These are phyloP conservation scores for Teunomyces cretensis DNA, from an alignment of 805 yeast species.

Conservation along the genomic window DNA sequence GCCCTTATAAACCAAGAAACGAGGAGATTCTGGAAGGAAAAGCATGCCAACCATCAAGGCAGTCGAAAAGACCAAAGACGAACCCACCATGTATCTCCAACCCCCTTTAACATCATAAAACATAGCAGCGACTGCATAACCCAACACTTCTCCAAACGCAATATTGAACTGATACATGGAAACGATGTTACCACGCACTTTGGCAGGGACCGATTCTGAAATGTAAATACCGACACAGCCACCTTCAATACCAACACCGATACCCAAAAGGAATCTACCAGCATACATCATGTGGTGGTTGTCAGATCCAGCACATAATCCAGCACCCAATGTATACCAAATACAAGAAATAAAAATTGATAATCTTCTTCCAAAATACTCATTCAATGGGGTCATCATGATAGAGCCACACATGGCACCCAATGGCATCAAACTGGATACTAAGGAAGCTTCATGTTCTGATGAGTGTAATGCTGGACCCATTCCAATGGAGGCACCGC, in stretches of 20 bases:
- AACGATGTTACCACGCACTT: slow-evolving; percentile 59
- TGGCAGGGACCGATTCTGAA: slow-evolving; percentile 59
- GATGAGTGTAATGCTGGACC: slow-evolving; percentile 39
- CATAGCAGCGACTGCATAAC: slow-evolving; percentile 63
- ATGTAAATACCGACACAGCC: slow-evolving; percentile 64
- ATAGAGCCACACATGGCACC: slow-evolving; percentile 68
- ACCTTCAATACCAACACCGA: slow-evolving; percentile 68
- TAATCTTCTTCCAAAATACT: slow-evolving; percentile 53
- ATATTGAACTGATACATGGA: slow-evolving; percentile 63
- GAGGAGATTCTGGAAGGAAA: slow-evolving; percentile 62
- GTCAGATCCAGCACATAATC: slow-evolving; percentile 48
- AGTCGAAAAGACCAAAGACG: slow-evolving; percentile 44
- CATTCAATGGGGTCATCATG: slow-evolving; percentile 57
- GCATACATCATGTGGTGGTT: slow-evolving; percentile 46
- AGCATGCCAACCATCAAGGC: slow-evolving; percentile 43
- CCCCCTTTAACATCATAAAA: slow-evolving; percentile 56
- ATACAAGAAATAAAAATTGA: slow-evolving; percentile 57
- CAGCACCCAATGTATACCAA: slow-evolving; percentile 62
- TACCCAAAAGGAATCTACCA: slow-evolving; percentile 55
- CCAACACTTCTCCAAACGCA: slow-evolving; percentile 66
- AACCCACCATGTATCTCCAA: slow-evolving; percentile 68
- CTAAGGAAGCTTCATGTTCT: slow-evolving; percentile 48
- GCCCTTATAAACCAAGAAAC: slow-evolving; percentile 54
- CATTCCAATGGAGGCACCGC: slow-evolving; percentile 61
- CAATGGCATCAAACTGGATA: slow-evolving; percentile 63